Conservation (phyloP, 306 rosid genomes). For the Inga laurina region DNA sequence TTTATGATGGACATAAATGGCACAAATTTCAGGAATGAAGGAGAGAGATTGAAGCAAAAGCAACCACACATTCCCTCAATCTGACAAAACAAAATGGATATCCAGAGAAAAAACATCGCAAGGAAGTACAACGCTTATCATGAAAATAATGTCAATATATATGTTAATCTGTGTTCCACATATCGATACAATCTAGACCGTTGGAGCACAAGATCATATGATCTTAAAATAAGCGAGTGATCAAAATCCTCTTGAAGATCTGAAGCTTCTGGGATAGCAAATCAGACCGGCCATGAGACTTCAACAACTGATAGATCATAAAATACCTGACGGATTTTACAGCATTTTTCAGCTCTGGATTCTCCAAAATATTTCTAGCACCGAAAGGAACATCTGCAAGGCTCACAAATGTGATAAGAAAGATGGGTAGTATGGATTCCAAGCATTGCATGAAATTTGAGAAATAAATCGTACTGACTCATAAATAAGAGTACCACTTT, state of each 20-base stretch:
- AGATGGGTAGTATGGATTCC: not conserved
- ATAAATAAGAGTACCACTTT: too few relatives aligned
- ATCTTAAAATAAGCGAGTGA: not conserved
- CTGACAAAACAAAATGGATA: not conserved
- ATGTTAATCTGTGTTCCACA: not conserved
- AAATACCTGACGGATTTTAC: slow-evolving; percentile 82
- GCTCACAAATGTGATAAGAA: not conserved
- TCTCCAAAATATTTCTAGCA: slow-evolving; percentile 84
- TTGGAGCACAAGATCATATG: not conserved
- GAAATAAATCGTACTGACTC: too few relatives aligned
- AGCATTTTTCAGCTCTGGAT: slow-evolving; percentile 81
- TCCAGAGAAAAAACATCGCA: not conserved
- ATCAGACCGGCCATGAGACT: not conserved
- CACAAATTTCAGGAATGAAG: not conserved
- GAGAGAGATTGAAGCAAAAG: not conserved
- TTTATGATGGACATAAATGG: not conserved
- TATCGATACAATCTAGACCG: not conserved
- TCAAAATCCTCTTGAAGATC: not conserved
- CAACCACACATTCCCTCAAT: not conserved
- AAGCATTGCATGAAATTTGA: not conserved
- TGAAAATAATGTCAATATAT: not conserved
- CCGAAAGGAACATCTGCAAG: slow-evolving; percentile 82
- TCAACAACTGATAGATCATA: not conserved
- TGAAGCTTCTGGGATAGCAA: not conserved
- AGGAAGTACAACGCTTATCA: not conserved